Evolutionary conservation across 2,329 filamentous ascomycete species (phyloP), one percentile per base, ranked within the genome.

Genomic region (Penicillium italicum): DNA sequence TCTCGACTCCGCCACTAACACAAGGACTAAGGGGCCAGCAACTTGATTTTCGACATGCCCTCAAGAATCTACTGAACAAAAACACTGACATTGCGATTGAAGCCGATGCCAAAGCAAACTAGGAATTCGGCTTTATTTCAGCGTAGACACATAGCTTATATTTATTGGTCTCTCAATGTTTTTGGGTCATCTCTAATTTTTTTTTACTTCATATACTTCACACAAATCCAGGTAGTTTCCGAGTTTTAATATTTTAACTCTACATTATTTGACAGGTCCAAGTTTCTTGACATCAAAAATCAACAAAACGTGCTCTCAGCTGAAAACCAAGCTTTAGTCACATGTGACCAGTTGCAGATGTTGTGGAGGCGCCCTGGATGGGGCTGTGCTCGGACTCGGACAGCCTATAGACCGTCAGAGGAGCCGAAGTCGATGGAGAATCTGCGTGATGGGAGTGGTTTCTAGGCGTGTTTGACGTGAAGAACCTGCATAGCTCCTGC

Each of bases 311-410:
- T 12, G 1, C 16, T 8, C 9, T 24, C 52, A 44, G 52, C 51
- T 54, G 28, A 31, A 48, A 43, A n/a, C 20, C 4, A 43, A 44
- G 41, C 38, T n/a, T 50, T 33, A 18, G 3, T 31, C 16, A 26
- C 36, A 48, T 48, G 22, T 11, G 33, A 33, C 50, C 24, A 46
- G 28, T 44, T 14, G 24, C 6, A 30, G 43, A 44, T 11, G 52
- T 24, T 20, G 45, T 37, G n/a, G 4, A 26, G 18, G 33, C 31
- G 46, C 38, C 45, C 38, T 31, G 20, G 16, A n/a, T 26, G 52
- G 45, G 52, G 52, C 52, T 50, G 52, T 55, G 52, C 40, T 50
- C 26, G n/a, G 7, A 14, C 38, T 10, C 11, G n/a, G n/a, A n/a
- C 18, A 16, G 50, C 50, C 36, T 53, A 48, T 41, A 14, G 34